Evolutionary conservation across 768 basidiomycete genomes (phyloP), one percentile per base, ranked within the genome.

Genomic region (Tricholoma terreum): DNA sequence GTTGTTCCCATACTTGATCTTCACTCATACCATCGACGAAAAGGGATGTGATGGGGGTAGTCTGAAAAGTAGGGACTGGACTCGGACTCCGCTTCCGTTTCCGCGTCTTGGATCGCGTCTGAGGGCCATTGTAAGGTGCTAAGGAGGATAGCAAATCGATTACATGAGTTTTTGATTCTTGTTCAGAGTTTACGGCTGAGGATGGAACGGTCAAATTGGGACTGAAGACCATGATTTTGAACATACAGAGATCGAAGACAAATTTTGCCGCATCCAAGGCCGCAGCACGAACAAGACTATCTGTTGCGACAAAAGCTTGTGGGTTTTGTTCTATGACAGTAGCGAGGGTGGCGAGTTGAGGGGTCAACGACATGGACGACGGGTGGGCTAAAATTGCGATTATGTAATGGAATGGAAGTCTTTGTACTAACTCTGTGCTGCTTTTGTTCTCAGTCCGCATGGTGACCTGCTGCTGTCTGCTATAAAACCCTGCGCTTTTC

Each of bases 1-100:
- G 71, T 73, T 99, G 96, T 38, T 87, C 87, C 96, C 96, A 99
- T 24, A 98, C 77, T 69, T 96, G 94, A 56, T 92, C 90, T 21
- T 84, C 80, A 62, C 86, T 88, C 84, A 97, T 87, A 15, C 81
- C 87, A 19, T 92, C 84, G 11, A 86, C 76, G 58, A 85, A 90
- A 17, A 99, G 80, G 34, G 82, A 82, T 6, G 84, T 76, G 2
- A 98, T 71, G 6, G 94, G 94, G 0, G 96, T 97, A 22, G 74
- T 74, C 51, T 76, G 67, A 50, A 86, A 75, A 10, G 70, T 54
- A 4, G 67, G 48, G 24, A 27, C 24, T 27, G 24, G 70, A 14
- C 67, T 65, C n/a, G 77, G 61, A 54, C 67, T 67, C 21, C 68
- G 68, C 58, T 69, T 72, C 36, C 73, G 75, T 71, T 82, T 80